These are phyloP conservation scores for Lentinula boryana DNA, from an alignment of 768 basidiomycete genomes.

Conservation along the genomic window DNA sequence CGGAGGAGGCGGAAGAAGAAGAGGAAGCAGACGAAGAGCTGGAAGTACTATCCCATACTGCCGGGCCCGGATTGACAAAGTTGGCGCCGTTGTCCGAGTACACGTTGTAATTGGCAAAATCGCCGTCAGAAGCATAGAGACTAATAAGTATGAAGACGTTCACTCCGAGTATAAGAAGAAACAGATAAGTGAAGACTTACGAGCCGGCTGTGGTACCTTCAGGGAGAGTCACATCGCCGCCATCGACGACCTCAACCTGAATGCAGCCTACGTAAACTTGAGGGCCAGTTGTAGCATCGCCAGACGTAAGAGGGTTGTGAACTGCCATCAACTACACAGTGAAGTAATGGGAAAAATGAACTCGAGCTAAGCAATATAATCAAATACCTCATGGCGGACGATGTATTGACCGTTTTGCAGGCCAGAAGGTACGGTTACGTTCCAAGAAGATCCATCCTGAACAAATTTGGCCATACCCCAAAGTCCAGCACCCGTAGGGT, in stretches of 20 bases:
- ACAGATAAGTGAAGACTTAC: background rate
- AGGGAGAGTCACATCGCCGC: background rate
- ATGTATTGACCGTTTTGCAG: conserved; percentile 19
- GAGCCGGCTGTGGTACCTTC: conserved; percentile 4
- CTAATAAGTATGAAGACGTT: background rate
- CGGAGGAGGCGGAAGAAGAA: background rate
- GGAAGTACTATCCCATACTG: background rate
- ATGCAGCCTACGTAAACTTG: conserved; percentile 15
- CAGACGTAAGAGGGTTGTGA: conserved; percentile 15
- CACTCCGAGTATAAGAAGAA: background rate
- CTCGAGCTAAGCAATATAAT: background rate
- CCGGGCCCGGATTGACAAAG: conserved; percentile 2
- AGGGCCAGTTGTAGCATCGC: conserved; percentile 14
- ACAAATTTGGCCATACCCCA: conserved; percentile 21
- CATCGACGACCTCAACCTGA: conserved; percentile 6
- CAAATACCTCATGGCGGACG: conserved; percentile 15
- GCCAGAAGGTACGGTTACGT: conserved; percentile 13
- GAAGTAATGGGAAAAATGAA: background rate
- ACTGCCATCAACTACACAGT: conserved; percentile 10
- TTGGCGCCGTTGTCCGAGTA: background rate
- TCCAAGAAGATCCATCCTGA: conserved; percentile 15
- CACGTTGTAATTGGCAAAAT: conserved; percentile 7
- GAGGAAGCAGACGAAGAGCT: background rate
- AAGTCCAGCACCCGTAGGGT: conserved; percentile 13
- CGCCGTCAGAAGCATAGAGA: conserved; percentile 5